Evolutionary conservation across 352 stramenopile genomes (phyloP), one percentile per base, ranked within the genome.

Genomic region (Phytophthora sp.): DNA sequence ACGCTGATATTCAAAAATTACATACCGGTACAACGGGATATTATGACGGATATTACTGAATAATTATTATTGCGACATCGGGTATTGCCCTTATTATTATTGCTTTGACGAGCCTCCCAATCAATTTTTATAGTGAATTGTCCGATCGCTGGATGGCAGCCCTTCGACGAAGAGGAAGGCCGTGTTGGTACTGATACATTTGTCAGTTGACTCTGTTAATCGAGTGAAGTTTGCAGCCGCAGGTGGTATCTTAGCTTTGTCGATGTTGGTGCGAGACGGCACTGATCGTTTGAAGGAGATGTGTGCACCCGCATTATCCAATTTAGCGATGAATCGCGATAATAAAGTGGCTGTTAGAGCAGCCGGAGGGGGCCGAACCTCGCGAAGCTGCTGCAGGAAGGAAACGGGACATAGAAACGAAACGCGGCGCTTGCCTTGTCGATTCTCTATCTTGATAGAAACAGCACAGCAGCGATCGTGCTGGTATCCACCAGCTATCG

Each of bases 241-340:
- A n/a, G 64, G 57, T 7, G 58, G 57, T 13, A 63, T 72, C 20
- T 27, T 30, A 24, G 24, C 35, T n/a, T 58, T 67, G 26, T 11
- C 63, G 36, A 33, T 33, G 38, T 24, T 72, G 23, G 6, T 68
- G 15, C 24, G 31, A 1, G n/a, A 58, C 24, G 64, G 29, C 6
- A 56, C 16, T 7, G 51, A 67, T 6, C 20, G 38, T 24, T 41
- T 53, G 5, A 71, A 67, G 44, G 33, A 68, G 18, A 44, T 44
- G 16, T 35, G 42, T 12, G 20, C 46, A 16, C 24, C 31, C 21
- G 27, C 38, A 24, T 15, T 73, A 16, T 50, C n/a, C 3, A 53
- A 60, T 30, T 33, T 72, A 5, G 33, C 53, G 2, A 21, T 52
- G 24, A 31, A 69, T 16, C 4, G 2, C 0, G 36, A 57, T 9